Evolutionary conservation across 2,329 filamentous ascomycete species (phyloP), one percentile per base, ranked within the genome.

Genomic region (Botrytis hyacinthi): DNA sequence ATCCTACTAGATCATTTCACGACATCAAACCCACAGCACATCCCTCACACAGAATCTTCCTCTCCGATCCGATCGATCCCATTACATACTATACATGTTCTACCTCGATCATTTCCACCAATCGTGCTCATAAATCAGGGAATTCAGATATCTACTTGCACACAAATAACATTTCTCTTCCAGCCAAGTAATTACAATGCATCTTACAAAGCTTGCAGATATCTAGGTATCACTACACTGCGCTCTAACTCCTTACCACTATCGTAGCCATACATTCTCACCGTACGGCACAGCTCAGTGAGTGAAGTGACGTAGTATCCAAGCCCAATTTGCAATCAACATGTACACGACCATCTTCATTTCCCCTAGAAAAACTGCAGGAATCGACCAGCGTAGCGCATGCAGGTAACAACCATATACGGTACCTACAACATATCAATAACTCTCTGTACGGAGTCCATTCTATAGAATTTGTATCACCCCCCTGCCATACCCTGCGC

Each of bases 11-110:
- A 57, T 48, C 42, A 46, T n/a, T 26, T 29, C 62, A 68, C 62
- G 51, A 29, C 40, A 44, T 61, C 14, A 20, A 72, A 54, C 32
- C 18, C 46, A 60, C 62, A 72, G 54, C 63, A 46, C 62, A 68
- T 48, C 51, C 42, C 40, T 54, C 32, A 26, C n/a, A 72, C 71
- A 48, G 48, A 68, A 72, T 68, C 71, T 68, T 68, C 57, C 12
- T 29, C 51, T 67, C 62, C 62, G 71, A 72, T 72, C 71, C 71
- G 71, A 68, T 72, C 71, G 51, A 72, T 72, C 37, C 51, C 37
- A 72, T 60, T 35, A 59, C 62, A 72, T 44, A 72, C 37, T 32
- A 42, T 42, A 57, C 22, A 57, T 29, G 48, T 29, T 57, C 6
- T 57, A 42, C 44, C 6, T 42, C 7, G 65, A 40, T 54, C 35